Evolutionary conservation across 176 grass and related monocot genomes (phyloP), one percentile per base, ranked within the genome.

Genomic region (Lolium perenne): DNA sequence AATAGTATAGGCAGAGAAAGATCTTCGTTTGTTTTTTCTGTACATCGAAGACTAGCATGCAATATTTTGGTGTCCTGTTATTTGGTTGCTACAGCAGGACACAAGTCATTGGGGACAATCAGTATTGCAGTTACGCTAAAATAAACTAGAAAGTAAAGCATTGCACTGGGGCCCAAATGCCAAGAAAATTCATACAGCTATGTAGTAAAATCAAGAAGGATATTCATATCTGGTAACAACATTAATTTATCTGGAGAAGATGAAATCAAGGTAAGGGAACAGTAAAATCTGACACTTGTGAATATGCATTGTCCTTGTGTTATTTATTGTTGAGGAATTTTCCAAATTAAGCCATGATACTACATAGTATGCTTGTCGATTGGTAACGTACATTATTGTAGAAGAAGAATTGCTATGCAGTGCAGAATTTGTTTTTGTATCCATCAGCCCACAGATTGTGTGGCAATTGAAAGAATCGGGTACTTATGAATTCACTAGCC

Each of bases 31-130:
- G 3, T 46, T 43, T 18, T 65, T 18, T 65, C 12, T 71, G 15
- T 50, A 62, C 14, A 23, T 46, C 62, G 3, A 54, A 2, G 9
- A 32, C 63, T 35, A 29, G 25, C 12, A 43, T 22, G 12, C 0
- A 4, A 10, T 29, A 51, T 13, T 55, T 57, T 67, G n/a, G 40
- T 49, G 3, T 51, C 41, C 74, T 32, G 41, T 53, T 38, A 63
- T 54, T 29, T 32, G 29, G n/a, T 69, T 71, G 61, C 78, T 68
- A 48, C 60, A 87, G 48, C 1, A 10, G 16, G 21, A 15, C 38
- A 50, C 45, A 87, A 40, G 23, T 54, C 20, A 80, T 81, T 80
- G 55, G 15, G 41, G 48, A 11, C 32, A 64, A 81, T 14, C 25
- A 16, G 4, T 62, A 62, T 22, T 13, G 60, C 60, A 62, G 21